Conservation (phyloP, 768 basidiomycete species). For the Tulasnella calospora region DNA sequence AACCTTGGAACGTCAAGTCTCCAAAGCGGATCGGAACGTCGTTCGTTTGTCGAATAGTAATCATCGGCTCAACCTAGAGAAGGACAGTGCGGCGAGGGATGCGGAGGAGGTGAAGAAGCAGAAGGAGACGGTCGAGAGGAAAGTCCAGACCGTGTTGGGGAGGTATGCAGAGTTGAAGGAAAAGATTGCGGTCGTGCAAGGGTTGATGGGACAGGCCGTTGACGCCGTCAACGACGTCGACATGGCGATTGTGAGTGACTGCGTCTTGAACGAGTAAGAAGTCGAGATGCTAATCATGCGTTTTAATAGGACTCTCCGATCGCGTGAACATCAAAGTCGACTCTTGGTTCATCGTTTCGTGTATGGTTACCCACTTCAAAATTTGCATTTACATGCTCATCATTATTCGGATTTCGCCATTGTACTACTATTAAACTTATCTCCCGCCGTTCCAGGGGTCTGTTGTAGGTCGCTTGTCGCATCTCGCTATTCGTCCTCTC, state of each 20-base stretch:
- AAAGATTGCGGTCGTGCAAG: background rate
- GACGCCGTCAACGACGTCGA: background rate
- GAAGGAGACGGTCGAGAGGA: background rate
- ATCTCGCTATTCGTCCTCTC: too few relatives aligned
- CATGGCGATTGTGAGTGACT: background rate
- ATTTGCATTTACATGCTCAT: too few relatives aligned
- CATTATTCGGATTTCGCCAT: too few relatives aligned
- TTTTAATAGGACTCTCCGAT: background rate
- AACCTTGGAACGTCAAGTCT: background rate
- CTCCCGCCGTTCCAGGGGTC: too few relatives aligned
- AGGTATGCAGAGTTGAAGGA: background rate
- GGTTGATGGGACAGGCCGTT: background rate
- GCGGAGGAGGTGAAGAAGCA: background rate
- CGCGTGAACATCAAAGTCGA: background rate
- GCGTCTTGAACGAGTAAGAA: background rate
- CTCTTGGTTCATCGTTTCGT: too few relatives aligned
- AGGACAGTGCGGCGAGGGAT: background rate
- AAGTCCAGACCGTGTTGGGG: background rate
- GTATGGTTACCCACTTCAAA: too few relatives aligned
- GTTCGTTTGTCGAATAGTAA: background rate
- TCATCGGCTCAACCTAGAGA: background rate
- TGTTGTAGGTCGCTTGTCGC: too few relatives aligned
- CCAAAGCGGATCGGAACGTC: background rate
- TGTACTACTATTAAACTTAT: too few relatives aligned
- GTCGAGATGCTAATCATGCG: background rate